Evolutionary conservation across 73 alveolate species (phyloP), one percentile per base, ranked within the genome.

Genomic region (Paraurostyla sp.): DNA sequence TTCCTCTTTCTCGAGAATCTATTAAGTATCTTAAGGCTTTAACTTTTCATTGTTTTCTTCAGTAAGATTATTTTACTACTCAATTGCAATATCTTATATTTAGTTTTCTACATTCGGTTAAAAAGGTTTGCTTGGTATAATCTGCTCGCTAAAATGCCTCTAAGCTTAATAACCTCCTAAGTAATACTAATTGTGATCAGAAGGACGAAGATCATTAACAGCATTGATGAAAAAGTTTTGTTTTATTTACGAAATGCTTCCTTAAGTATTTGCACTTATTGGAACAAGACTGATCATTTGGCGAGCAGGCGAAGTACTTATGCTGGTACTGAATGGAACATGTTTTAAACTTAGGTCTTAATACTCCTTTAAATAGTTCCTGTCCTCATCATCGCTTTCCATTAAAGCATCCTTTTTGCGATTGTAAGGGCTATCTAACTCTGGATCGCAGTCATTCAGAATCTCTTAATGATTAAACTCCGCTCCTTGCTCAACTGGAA

Each of bases 351-450:
- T 11, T 23, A 60, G 25, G 29, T 60, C 49, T n/a, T n/a, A n/a
- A n/a, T n/a, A n/a, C n/a, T n/a, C n/a, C n/a, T n/a, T n/a, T n/a
- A n/a, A n/a, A n/a, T n/a, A n/a, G n/a, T n/a, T n/a, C n/a, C n/a
- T n/a, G n/a, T 32, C 78, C 4, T 60, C 78, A 60, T 60, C 78
- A 30, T 60, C 78, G 23, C 78, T 60, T 29, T 60, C 78, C 50
- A 60, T 60, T 29, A 60, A 60, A 11, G 78, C 78, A 60, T 60
- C 78, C 25, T 60, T 60, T 23, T 60, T 60, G 6, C 78, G 9
- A 60, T 60, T 60, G 50, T 60, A 60, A 25, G 78, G 78, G 32
- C 78, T 60, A 29, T 60, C 78, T 20, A 60, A 29, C 50, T 60
- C 78, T 60, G 22, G 49, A 4, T 45, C 78, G 25, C 32, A 60